Evolutionary conservation across 345 rosid genomes (phyloP).

Genomic region (Lepidium africanum): DNA sequence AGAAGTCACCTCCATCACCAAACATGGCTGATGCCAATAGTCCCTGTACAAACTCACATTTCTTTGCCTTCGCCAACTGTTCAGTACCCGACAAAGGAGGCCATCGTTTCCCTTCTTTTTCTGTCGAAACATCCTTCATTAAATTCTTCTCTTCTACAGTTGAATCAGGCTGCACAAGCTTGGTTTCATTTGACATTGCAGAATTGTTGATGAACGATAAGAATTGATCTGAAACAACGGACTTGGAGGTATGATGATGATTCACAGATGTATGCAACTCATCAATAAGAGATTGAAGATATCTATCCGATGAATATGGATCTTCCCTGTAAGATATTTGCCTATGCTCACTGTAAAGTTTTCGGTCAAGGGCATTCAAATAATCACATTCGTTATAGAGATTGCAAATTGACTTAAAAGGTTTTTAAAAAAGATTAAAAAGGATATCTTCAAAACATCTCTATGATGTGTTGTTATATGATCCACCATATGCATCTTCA

Average conservation of each 20-base stretch:
- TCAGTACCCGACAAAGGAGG: constrained; percentile 47
- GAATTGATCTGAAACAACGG: background rate
- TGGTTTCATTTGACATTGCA: constrained; percentile 11
- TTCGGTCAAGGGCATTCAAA: constrained; percentile 14
- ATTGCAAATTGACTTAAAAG: background rate
- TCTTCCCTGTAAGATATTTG: constrained; percentile 13
- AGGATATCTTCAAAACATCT: constrained; percentile 31
- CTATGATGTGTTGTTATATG: constrained; percentile 24
- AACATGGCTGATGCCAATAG: constrained; percentile 53
- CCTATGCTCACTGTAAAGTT: constrained; percentile 22
- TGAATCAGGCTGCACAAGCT: constrained; percentile 13
- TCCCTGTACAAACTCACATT: constrained; percentile 61
- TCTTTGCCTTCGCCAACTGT: constrained; percentile 51
- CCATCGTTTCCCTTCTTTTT: background rate
- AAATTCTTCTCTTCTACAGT: background rate
- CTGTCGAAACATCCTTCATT: background rate
- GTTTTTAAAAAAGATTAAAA: background rate
- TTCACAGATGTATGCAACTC: background rate
- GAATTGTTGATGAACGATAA: constrained; percentile 21
- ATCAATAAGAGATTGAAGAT: constrained; percentile 4
- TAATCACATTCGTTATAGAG: background rate
- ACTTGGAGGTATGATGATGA: constrained; percentile 15
- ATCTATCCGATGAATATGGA: constrained; percentile 19
- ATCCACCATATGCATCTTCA: constrained; percentile 29
- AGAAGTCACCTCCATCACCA: constrained; percentile 24